These are phyloP conservation scores for Camellia sinensis DNA, from an alignment of 148 eudicot genomes.

Conservation along the genomic window DNA sequence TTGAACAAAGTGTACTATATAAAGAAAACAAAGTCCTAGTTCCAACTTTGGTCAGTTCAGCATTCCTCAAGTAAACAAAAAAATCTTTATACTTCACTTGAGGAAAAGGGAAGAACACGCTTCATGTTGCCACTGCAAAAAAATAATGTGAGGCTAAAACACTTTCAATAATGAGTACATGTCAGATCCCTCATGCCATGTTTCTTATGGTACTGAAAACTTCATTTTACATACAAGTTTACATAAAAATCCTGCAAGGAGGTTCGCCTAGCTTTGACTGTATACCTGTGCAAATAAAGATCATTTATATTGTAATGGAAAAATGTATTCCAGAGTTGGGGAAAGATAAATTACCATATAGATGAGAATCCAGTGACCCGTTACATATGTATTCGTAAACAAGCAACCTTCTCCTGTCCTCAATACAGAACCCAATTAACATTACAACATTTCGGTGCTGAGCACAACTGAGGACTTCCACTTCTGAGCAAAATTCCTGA, in stretches of 20 bases:
- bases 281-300: no score
- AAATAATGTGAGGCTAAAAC: no score
- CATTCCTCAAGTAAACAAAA: neutral
- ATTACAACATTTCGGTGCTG: conserved; percentile 48
- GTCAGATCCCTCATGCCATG: no score
- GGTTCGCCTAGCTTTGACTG: no score
- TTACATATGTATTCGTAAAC: conserved; percentile 45
- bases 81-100: neutral
- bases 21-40: neutral
- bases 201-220: no score
- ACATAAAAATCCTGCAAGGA: no score
- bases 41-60: neutral
- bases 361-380: conserved; percentile 42
- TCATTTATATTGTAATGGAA: neutral
- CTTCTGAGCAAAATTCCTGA: conserved; percentile 49
- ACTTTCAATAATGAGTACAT: no score
- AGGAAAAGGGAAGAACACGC: no score
- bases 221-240: no score
- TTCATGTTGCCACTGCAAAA: no score
- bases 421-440: conserved; percentile 42
- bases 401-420: conserved; percentile 38
- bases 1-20: neutral
- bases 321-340: neutral
- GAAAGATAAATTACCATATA: conserved; percentile 31
- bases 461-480: conserved; percentile 48